phyloP scores from a whole-genome alignment of 352 stramenopile genomes.

The Phytopythium chamaehyphon region DNA sequence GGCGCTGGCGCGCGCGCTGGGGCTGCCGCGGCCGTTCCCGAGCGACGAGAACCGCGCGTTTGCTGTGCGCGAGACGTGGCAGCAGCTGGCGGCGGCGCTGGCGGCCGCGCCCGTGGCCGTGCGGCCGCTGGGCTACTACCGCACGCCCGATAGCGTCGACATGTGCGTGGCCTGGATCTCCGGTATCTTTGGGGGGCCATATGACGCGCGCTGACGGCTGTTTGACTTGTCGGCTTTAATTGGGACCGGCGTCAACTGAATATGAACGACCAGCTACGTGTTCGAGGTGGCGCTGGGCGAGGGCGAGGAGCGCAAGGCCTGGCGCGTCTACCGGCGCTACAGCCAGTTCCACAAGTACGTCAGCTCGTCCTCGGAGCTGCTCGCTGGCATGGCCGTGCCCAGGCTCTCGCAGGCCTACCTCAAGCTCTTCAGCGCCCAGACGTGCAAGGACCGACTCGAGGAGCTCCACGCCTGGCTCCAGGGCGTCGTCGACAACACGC shows the following conservation, averaged over 20 bases:
- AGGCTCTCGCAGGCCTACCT: constrained; percentile 71
- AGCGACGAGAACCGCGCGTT: constrained; percentile 63
- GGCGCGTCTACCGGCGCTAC: constrained; percentile 86
- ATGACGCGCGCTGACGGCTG: background rate
- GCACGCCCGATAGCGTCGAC: constrained; percentile 70
- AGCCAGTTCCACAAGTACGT: constrained; percentile 80
- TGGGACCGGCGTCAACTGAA: background rate
- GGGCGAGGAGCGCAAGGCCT: constrained; percentile 41
- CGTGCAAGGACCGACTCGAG: constrained; percentile 72
- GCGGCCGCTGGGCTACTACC: constrained; percentile 74
- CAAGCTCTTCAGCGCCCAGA: constrained; percentile 76
- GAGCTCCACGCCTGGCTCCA: constrained; percentile 68
- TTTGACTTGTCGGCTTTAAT: constrained; percentile 4
- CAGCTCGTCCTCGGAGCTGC: constrained; percentile 48
- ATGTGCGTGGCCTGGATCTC: no score
- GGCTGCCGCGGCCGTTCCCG: constrained; percentile 56
- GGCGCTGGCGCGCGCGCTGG: constrained; percentile 46
- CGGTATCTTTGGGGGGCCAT: background rate
- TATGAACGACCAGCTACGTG: constrained; percentile 51
- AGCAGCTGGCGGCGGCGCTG: constrained; percentile 48
- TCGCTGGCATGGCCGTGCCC: constrained; percentile 54
- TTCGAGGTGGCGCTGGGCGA: constrained; percentile 62
- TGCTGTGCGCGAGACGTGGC: constrained; percentile 55
- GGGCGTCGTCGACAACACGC: constrained; percentile 67
- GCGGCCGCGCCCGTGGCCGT: constrained; percentile 42